Evolutionary conservation across 306 rosid species (phyloP).

Genomic region (Ceratonia siliqua): DNA sequence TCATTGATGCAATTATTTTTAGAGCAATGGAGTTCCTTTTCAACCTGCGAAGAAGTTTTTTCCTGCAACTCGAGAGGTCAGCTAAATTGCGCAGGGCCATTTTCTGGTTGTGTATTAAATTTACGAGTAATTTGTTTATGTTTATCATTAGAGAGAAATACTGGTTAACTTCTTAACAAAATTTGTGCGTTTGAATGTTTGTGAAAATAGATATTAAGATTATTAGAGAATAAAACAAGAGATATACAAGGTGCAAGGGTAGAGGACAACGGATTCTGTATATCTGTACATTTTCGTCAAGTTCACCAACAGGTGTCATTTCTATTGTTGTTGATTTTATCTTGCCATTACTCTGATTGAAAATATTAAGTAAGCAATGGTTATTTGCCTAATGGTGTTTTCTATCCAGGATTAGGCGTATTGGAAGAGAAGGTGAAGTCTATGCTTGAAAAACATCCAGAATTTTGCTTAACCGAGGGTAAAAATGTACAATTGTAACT

Average conservation of each 20-base stretch:
- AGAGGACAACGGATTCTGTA: conserved; percentile 82
- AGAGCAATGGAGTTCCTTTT: conserved; percentile 68
- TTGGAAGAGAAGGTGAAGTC: conserved; percentile 74
- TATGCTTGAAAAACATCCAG: conserved; percentile 56
- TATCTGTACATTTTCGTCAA: conserved; percentile 80
- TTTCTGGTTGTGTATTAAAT: background rate
- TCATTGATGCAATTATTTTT: conserved; percentile 11
- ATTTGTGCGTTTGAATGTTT: background rate
- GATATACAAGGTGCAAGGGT: conserved; percentile 68
- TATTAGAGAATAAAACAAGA: conserved; percentile 47
- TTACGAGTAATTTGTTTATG: no score
- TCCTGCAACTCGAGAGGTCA: conserved; percentile 77
- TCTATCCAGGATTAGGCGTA: conserved; percentile 55
- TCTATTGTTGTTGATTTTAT: background rate
- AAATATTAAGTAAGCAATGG: background rate
- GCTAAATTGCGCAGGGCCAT: background rate
- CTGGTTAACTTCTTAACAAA: background rate
- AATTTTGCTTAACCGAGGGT: conserved; percentile 64
- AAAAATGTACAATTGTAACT: conserved; percentile 58
- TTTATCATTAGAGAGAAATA: no score
- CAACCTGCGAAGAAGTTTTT: conserved; percentile 87
- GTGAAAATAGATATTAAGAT: conserved; percentile 52
- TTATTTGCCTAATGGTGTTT: conserved; percentile 20
- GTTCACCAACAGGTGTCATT: conserved; percentile 64
- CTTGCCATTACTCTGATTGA: background rate